Evolutionary conservation across 768 basidiomycete genomes (phyloP), one percentile per base, ranked within the genome.

Genomic region (Mycena indigotica): DNA sequence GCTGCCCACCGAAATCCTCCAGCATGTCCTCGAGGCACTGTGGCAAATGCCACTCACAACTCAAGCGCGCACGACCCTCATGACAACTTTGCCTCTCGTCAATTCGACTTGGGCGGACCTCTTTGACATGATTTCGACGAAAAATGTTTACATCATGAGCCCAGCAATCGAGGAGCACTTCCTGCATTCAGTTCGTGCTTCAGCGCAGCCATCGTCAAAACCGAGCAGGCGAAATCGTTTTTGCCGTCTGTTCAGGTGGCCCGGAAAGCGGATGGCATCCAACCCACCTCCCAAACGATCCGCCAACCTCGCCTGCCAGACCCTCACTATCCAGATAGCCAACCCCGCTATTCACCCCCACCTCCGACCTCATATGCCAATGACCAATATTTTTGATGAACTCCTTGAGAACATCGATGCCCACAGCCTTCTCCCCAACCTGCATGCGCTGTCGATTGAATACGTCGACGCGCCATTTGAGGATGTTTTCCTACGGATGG

Each of bases 381-480:
- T 51, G 50, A 30, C 28, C 21, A n/a, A 5, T 21, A 30, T 51
- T 19, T 21, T 51, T 21, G 50, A 51, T 21, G 50, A 51, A 15
- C 25, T 51, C 28, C 29, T 51, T 5, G 50, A 51, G 30, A 28
- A 51, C 15, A 17, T 51, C 50, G 50, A 51, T 23, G 50, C 30
- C 15, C 19, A 51, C 29, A 6, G 10, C 13, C 29, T 51, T 13
- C n/a, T 35, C 10, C 50, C 50, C 6, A 51, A 51, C 21, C 50
- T 51, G 13, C 50, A 30, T 12, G 17, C n/a, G 4, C 19, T 51
- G 6, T 13, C 50, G 30, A 23, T 51, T 30, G 50, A 51, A 25
- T 51, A 51, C 50, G 19, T 29, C 28, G 50, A 51, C 29, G 50
- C 50, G 10, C 28, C 28, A 15, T 51, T 51, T 32, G 50, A 51